These are phyloP conservation scores for Cerrena zonata DNA, from an alignment of 1,284 basidiomycete species.

Conservation along the genomic window DNA sequence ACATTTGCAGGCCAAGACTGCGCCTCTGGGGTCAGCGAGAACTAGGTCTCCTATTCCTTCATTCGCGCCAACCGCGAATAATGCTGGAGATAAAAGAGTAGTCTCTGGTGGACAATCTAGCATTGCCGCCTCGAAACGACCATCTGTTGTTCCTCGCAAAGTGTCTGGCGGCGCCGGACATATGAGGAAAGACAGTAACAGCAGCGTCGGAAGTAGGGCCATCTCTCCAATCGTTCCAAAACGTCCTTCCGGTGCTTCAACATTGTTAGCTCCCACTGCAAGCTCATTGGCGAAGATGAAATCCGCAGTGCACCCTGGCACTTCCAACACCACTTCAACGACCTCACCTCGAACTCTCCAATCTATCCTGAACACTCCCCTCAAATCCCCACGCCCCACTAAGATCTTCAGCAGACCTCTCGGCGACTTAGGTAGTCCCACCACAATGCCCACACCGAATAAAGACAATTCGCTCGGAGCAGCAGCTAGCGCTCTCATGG, in stretches of 20 bases:
- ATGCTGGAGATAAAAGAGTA: slow-evolving; percentile 8
- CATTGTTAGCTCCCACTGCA: slow-evolving; percentile 66
- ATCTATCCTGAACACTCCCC: slow-evolving; percentile 40
- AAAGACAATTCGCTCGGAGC: slow-evolving; percentile 28
- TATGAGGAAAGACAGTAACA: not conserved
- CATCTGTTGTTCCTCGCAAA: slow-evolving; percentile 21
- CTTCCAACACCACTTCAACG: slow-evolving; percentile 13
- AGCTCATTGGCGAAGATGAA: slow-evolving; percentile 64
- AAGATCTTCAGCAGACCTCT: slow-evolving; percentile 54
- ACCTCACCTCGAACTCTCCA: slow-evolving; percentile 27
- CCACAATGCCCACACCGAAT: slow-evolving; percentile 33
- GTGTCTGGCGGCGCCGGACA: not conserved
- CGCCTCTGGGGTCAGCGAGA: slow-evolving; percentile 15
- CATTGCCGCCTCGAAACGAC: slow-evolving; percentile 18
- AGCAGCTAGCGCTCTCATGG: slow-evolving; percentile 26
- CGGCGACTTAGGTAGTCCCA: slow-evolving; percentile 23
- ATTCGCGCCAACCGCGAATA: slow-evolving; percentile 17
- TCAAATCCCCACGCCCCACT: slow-evolving; percentile 24
- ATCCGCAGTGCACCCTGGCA: slow-evolving; percentile 17
- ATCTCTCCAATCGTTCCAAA: slow-evolving; percentile 13
- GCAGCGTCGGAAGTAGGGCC: slow-evolving; percentile 5
- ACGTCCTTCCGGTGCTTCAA: slow-evolving; percentile 42
- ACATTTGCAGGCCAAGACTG: slow-evolving; percentile 16
- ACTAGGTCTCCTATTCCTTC: slow-evolving; percentile 28
- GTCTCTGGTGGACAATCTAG: slow-evolving; percentile 8